These are phyloP conservation scores for Rutidosis leptorrhynchoides DNA, from an alignment of 129 eudicot genomes.

Conservation along the genomic window DNA sequence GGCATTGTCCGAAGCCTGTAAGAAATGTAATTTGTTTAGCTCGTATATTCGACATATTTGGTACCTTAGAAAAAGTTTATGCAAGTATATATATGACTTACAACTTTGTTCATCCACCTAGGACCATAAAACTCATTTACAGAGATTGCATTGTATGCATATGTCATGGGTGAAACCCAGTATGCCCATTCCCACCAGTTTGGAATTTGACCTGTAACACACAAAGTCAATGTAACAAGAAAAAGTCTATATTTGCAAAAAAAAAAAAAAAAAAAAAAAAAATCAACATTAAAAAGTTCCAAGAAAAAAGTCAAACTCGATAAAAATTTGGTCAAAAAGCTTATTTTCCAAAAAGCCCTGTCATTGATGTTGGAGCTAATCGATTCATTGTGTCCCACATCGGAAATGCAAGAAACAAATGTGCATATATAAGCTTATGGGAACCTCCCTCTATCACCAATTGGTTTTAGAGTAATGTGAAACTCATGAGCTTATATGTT, in stretches of 20 bases:
- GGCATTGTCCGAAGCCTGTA: slow-evolving; percentile 58
- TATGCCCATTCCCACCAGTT: slow-evolving; percentile 93
- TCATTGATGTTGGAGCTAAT: too few species aligned
- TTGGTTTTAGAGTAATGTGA: too few species aligned
- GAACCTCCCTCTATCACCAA: too few species aligned
- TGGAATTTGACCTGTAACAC: slow-evolving; percentile 66
- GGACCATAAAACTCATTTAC: slow-evolving; percentile 83
- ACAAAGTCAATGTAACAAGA: not conserved
- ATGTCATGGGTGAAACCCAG: slow-evolving; percentile 85
- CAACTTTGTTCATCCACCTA: slow-evolving; percentile 84
- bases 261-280: too few species aligned
- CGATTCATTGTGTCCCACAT: too few species aligned
- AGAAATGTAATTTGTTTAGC: not conserved
- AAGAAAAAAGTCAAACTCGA: not conserved
- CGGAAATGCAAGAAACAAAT: too few species aligned
- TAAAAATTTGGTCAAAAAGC: not conserved
- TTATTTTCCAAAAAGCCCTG: not conserved
- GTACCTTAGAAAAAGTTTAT: not conserved
- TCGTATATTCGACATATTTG: not conserved
- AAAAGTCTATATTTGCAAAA: too few species aligned
- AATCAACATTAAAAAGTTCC: too few species aligned
- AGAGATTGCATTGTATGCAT: slow-evolving; percentile 71
- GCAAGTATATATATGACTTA: slow-evolving; percentile 12
- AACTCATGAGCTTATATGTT: too few species aligned
- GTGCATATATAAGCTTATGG: too few species aligned